phyloP scores from a whole-genome alignment of 495 filamentous ascomycete species.

The Bombardia bombarda region DNA sequence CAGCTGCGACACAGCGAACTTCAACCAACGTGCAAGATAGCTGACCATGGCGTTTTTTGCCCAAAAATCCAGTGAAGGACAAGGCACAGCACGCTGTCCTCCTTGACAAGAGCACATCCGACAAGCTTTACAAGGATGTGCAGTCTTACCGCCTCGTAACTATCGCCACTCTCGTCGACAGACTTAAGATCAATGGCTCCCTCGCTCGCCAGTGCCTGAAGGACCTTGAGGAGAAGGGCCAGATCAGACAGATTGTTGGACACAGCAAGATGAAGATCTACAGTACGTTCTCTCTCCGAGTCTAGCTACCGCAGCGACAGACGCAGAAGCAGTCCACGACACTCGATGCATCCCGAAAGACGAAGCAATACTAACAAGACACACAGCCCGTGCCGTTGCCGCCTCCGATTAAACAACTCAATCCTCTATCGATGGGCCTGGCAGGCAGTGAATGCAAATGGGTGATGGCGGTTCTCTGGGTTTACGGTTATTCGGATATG shows the following conservation, averaged over 20 bases:
- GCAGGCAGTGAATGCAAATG: slow-evolving; percentile 15
- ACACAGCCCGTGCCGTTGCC: slow-evolving; percentile 52
- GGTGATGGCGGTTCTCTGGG: slow-evolving; percentile 23
- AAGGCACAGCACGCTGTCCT: slow-evolving; percentile 96
- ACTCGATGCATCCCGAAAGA: neutral
- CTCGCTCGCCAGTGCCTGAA: slow-evolving; percentile 81
- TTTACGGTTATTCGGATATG: slow-evolving; percentile 25
- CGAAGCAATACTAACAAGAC: slow-evolving; percentile 1
- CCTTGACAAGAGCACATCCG: slow-evolving; percentile 69
- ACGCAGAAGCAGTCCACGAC: neutral
- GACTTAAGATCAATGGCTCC: slow-evolving; percentile 99
- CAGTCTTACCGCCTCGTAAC: slow-evolving; percentile 99
- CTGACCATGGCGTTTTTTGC: slow-evolving; percentile 12
- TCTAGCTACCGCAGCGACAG: neutral
- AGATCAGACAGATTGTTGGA: slow-evolving; percentile 95
- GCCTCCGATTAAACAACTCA: slow-evolving; percentile 45
- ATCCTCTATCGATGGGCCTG: slow-evolving; percentile 24
- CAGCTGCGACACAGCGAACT: no score
- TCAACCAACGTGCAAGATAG: slow-evolving; percentile 2
- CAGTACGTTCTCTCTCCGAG: slow-evolving; percentile 78
- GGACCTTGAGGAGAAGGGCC: slow-evolving; percentile 95
- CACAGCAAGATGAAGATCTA: slow-evolving; percentile 98
- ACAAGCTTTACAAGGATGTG: slow-evolving; percentile 97
- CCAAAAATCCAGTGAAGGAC: slow-evolving; percentile 78
- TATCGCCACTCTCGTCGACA: slow-evolving; percentile 94